These are phyloP conservation scores for Peronospora tabacina DNA, from an alignment of 352 stramenopile genomes.

Conservation along the genomic window DNA sequence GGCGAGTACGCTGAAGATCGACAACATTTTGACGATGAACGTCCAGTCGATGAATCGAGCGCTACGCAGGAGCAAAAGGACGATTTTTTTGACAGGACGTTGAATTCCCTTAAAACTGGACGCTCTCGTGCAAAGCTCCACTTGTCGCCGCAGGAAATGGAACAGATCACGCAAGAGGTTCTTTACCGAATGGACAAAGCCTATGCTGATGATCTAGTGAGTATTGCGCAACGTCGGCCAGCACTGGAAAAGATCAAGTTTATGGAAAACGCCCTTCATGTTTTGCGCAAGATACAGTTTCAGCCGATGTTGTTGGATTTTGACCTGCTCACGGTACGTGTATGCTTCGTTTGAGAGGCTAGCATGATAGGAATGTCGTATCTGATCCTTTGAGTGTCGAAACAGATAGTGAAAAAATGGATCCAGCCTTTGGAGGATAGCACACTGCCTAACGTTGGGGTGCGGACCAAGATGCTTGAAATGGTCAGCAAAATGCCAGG, in stretches of 20 bases:
- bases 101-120: slow-evolving; percentile 82
- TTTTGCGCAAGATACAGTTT: slow-evolving; percentile 77
- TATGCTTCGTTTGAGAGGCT: not conserved
- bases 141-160: slow-evolving; percentile 79
- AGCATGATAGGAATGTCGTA: too few relatives aligned
- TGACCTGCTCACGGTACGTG: slow-evolving; percentile 67
- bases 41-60: slow-evolving; percentile 41
- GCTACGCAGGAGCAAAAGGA: slow-evolving; percentile 36
- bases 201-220: slow-evolving; percentile 60
- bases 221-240: slow-evolving; percentile 47
- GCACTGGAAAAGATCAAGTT: slow-evolving; percentile 86
- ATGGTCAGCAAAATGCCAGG: slow-evolving; percentile 73
- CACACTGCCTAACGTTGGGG: slow-evolving; percentile 69
- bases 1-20: slow-evolving; percentile 72
- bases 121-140: slow-evolving; percentile 63
- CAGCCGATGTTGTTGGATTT: slow-evolving; percentile 86
- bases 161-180: slow-evolving; percentile 81
- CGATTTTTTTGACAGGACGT: slow-evolving; percentile 74
- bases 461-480: slow-evolving; percentile 82
- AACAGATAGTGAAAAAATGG: slow-evolving; percentile 86
- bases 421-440: slow-evolving; percentile 79
- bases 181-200: slow-evolving; percentile 87
- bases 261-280: slow-evolving; percentile 56
- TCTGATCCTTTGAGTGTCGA: not conserved
- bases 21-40: slow-evolving; percentile 77